Conservation (phyloP, 106 monocot genomes). For the Phalaenopsis equestris region DNA sequence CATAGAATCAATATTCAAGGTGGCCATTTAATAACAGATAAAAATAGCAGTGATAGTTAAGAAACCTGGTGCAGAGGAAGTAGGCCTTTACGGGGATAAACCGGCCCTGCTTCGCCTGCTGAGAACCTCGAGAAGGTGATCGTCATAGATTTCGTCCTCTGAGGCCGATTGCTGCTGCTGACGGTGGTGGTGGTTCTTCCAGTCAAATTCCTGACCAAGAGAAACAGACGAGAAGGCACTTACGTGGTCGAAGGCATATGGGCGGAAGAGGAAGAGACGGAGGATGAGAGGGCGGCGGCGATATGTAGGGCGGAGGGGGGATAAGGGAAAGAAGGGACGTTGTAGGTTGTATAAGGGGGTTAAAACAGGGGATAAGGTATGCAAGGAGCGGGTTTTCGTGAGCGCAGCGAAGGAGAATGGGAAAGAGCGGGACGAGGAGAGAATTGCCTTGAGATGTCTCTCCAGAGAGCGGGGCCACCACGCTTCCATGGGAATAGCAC, state of each 20-base stretch:
- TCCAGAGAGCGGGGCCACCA: conserved; percentile 27
- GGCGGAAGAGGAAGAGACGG: conserved; percentile 1
- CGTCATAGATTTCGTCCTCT: conserved; percentile 49
- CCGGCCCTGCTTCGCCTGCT: conserved; percentile 83
- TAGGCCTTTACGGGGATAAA: conserved; percentile 88
- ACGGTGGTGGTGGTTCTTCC: conserved; percentile 13
- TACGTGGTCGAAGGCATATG: neutral
- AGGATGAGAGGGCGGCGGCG: neutral
- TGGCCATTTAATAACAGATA: neutral
- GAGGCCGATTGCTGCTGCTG: neutral
- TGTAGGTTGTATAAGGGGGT: neutral
- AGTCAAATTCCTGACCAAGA: conserved; percentile 31
- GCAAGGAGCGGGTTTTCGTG: conserved; percentile 21
- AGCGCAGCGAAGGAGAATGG: conserved; percentile 8
- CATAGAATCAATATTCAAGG: neutral
- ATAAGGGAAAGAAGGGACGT: conserved; percentile 4
- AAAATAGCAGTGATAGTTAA: neutral
- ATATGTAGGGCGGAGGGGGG: conserved; percentile 3
- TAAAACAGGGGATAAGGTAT: conserved; percentile 24
- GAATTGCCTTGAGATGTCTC: conserved; percentile 20
- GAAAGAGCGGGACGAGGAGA: conserved; percentile 20
- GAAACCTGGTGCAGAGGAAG: conserved; percentile 75
- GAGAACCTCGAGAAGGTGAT: conserved; percentile 64
- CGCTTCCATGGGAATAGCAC: conserved; percentile 21
- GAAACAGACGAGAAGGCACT: conserved; percentile 24